Evolutionary conservation across 2,329 filamentous ascomycete species (phyloP), one percentile per base, ranked within the genome.

Genomic region (Ophiostoma perfectum): DNA sequence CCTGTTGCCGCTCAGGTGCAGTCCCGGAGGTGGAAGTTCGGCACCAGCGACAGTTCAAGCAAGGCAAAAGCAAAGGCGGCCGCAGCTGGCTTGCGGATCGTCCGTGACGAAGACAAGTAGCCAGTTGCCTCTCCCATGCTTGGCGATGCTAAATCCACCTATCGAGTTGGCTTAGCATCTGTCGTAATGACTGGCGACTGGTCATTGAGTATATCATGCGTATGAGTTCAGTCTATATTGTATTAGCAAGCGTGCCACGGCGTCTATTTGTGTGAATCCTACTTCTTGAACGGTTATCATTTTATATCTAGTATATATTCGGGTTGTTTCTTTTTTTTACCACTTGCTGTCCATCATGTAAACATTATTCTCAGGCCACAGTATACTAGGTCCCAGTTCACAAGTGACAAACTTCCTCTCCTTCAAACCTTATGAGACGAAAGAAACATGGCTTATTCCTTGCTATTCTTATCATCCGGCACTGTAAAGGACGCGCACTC

Each of bases 1-100:
- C 49, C 9, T 42, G 16, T 4, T 41, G 16, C 11, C 9, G n/a
- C 66, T 41, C 77, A 76, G 3, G 79, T 80, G 47, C 77, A 78
- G 55, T 73, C 75, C 3, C 80, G 80, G 72, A 79, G 52, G 12
- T 63, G 42, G 5, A 66, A 65, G 55, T 47, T 67, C 39, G 45
- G 49, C 18, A 2, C 60, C 1, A 39, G 60, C 14, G 58, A 62
- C 12, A 62, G 58, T 38, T 41, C 39, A 5, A 36, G 7, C 52
- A 63, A 63, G 60, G 39, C 60, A 3, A 63, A 63, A 42, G 6
- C 38, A 8, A 63, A 63, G 18, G 16, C 60, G 6, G 60, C 39
- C 5, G 39, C 60, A 42, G 52, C 69, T 7, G 71, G 72, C 1
- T 39, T 74, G 44, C 70, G 73, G 12, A 66, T 73, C 2, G 71